Percentiles rank a stretch among this genome's conserved stretches.
Conservation (phyloP, 345 rosid species). For the Raphanus raphanistrum region DNA sequence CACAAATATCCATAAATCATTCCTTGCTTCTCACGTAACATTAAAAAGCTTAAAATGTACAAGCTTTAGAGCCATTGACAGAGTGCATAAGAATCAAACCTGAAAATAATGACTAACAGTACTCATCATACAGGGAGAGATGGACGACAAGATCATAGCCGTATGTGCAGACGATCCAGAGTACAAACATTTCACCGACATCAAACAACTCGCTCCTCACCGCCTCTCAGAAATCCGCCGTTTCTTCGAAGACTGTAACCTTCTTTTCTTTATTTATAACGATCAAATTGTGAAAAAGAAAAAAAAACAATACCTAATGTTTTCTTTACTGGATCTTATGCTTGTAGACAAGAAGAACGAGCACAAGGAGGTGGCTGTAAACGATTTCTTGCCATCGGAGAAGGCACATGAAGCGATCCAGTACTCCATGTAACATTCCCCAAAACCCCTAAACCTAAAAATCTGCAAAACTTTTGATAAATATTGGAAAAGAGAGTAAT, state of each 20-base stretch:
- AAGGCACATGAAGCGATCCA: constrained; percentile 71
- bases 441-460: not conserved
- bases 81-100: not conserved
- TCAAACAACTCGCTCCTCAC: constrained; percentile 91
- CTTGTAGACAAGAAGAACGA: constrained; percentile 88
- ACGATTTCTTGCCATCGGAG: constrained; percentile 74
- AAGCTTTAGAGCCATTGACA: not conserved
- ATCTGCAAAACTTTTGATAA: not conserved
- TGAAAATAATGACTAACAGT: not conserved
- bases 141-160: constrained; percentile 96
- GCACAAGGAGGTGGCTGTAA: constrained; percentile 94
- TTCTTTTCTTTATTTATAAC: constrained; percentile 16
- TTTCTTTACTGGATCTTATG: constrained; percentile 12
- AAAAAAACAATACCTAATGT: not conserved
- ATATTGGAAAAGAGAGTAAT: not conserved
- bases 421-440: constrained; percentile 72
- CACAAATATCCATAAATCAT: not conserved
- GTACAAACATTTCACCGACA: constrained; percentile 80
- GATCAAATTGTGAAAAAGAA: not conserved
- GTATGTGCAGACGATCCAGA: constrained; percentile 99
- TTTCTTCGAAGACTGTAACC: constrained; percentile 96
- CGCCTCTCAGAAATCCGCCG: constrained; percentile 92
- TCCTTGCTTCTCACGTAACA: not conserved
- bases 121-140: constrained; percentile 66
- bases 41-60: not conserved